Conservation (phyloP, 2,329 filamentous ascomycete species). For the Penicillium digitatum region DNA sequence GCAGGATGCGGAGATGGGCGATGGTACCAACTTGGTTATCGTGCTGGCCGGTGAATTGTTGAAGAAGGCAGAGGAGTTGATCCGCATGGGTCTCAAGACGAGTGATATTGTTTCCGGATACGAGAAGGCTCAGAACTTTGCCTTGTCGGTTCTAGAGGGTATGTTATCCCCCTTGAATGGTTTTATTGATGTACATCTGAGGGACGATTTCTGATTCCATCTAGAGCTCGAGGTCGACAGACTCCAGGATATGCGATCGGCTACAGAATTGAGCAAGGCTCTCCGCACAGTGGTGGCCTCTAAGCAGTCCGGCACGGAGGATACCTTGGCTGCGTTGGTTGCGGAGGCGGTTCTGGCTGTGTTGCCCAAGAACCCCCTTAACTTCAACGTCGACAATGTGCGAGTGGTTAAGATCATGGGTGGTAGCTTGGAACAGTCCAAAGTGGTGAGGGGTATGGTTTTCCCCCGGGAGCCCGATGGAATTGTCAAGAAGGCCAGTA, state of each 20-base stretch:
- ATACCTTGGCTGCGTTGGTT: conserved; percentile 79
- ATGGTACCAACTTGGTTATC: conserved; percentile 96
- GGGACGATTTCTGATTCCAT: conserved; percentile 10
- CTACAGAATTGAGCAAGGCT: conserved; percentile 86
- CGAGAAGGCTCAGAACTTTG: conserved; percentile 87
- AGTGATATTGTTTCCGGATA: conserved; percentile 95
- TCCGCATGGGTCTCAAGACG: conserved; percentile 97
- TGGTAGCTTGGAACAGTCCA: conserved; percentile 87
- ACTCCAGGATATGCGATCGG: conserved; percentile 75
- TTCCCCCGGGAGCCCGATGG: conserved; percentile 95
- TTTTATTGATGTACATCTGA: not conserved
- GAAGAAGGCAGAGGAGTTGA: conserved; percentile 92
- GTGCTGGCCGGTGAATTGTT: conserved; percentile 90
- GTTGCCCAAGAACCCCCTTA: conserved; percentile 87
- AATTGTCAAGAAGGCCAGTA: conserved; percentile 79
- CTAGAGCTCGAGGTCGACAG: conserved; percentile 82
- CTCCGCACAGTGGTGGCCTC: conserved; percentile 92
- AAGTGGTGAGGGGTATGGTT: conserved; percentile 96
- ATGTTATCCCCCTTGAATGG: conserved; percentile 21
- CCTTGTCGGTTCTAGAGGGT: conserved; percentile 77
- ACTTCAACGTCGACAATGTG: conserved; percentile 99
- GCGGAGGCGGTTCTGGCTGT: conserved; percentile 80
- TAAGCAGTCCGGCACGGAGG: conserved; percentile 93
- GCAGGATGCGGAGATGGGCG: conserved; percentile 98
- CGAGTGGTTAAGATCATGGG: conserved; percentile 99